Evolutionary conservation across 805 yeast genomes (phyloP), one percentile per base, ranked within the genome.

Genomic region (Cyberlindnera sargentensis): DNA sequence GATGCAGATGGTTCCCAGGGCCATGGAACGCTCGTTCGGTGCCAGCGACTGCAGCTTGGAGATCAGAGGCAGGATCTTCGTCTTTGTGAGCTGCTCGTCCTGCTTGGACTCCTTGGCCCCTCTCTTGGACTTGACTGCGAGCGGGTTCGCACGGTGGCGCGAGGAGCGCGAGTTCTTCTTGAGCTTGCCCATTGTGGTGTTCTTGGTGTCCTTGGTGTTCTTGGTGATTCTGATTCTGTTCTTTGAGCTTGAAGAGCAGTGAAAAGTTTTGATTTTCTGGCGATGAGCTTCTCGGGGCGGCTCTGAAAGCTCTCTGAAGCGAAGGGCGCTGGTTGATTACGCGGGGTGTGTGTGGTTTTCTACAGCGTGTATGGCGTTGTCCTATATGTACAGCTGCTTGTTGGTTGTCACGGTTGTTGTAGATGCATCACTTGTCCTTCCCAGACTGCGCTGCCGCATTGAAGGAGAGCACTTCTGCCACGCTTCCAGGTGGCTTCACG

Each of bases 21-120:
- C 91, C 77, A 84, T 78, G 0, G 84, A 72, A 46, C 87, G 73
- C 47, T 90, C 96, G 56, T 82, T 81, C 3, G 85, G 76, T 6
- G 77, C 69, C 1, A 77, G 63, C 3, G 88, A 75, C 41, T 74
- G 66, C 44, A 90, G 66, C 53, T 85, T 79, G 43, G 74, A 71
- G 23, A 89, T 67, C 49, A 90, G 65, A 1, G 95, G 93, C 30
- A 76, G 58, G 46, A 88, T 75, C 55, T 78, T 82, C 45, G 74
- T 76, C 47, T 69, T 70, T 39, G 76, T 68, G 20, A 74, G 55
- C 15, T 56, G 57, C 38, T 74, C 79, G 52, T 76, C 82, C 46
- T 72, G 72, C 2, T 51, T 39, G 32, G 37, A 34, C 36, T 34
- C 26, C 20, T 28, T 50, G 42, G 26, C 6, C 7, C 70, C 74